Percentiles rank a stretch among this genome's conserved stretches.
phyloP scores from a whole-genome alignment of 768 basidiomycete species.

The Sistotremastrum suecicum region DNA sequence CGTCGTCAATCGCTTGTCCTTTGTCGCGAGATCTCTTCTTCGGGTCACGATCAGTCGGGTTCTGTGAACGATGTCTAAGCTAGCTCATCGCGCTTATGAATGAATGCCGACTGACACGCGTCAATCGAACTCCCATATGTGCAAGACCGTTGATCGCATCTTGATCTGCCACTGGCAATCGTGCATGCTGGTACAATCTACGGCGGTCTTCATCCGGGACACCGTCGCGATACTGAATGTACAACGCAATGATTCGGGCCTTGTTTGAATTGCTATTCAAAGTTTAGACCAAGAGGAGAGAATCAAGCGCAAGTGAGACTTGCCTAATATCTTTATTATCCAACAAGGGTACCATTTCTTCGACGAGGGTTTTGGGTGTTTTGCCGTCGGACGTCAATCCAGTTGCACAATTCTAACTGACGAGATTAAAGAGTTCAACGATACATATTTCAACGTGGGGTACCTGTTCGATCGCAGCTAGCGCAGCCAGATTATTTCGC shows the following conservation, averaged over 20 bases:
- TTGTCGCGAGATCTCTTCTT: conserved; percentile 51
- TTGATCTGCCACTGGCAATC: conserved; percentile 75
- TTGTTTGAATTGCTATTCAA: conserved; percentile 67
- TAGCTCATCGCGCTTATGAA: neutral
- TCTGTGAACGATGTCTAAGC: conserved; percentile 26
- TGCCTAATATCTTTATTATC: conserved; percentile 79
- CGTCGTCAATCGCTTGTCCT: conserved; percentile 77
- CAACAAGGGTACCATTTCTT: conserved; percentile 96
- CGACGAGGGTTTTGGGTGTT: conserved; percentile 85
- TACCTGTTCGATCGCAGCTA: conserved; percentile 88
- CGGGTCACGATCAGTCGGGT: conserved; percentile 59
- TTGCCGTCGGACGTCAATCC: conserved; percentile 86
- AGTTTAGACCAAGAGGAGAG: neutral
- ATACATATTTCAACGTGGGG: neutral
- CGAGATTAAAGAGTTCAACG: neutral
- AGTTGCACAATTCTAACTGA: conserved; percentile 78
- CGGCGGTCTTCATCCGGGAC: conserved; percentile 98
- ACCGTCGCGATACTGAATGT: conserved; percentile 89
- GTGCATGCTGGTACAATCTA: conserved; percentile 88
- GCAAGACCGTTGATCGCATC: conserved; percentile 84
- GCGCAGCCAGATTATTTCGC: conserved; percentile 64
- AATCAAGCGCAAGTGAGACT: conserved; percentile 12
- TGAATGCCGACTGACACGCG: conserved; percentile 40
- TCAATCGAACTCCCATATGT: conserved; percentile 71
- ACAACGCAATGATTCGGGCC: conserved; percentile 90